Base-by-base conservation (phyloP, 1,284 basidiomycete species). In the Cutaneotrichosporon sp. region DNA sequence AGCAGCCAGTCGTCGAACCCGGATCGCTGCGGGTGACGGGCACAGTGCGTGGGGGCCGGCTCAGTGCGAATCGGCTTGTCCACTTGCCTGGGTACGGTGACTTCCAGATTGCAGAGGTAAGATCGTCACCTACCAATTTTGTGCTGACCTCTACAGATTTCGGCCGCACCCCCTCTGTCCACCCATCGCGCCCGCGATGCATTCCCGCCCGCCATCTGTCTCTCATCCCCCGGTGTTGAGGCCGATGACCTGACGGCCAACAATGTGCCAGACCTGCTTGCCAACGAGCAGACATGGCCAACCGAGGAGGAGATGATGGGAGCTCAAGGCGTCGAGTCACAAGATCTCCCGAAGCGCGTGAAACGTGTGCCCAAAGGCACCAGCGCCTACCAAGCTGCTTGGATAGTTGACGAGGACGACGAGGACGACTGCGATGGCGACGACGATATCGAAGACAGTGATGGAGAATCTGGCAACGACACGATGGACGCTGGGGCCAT, bases 251-350 rank as follows among this genome's bases (percentile, higher is more conserved):
- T 98, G 31, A 85, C 92, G 2, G 91, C 91, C 1, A 89, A 86
- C 63, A 97, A 98, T 73, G 87, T 89, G 33, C 90, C 90, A 0
- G 93, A 98, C 70, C 87, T 91, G 63, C 84, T 97, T 79, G 87
- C 84, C 16, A 95, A 95, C 73, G 95, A 99, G 74, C 95, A 99
- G 79, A 99, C 95, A 0, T 98, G 95, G 95, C 95, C 95, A 0
- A 97, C 94, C 0, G 94, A 98, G 75, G 95, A 98, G 69, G 95
- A 98, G 77, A 91, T 99, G 87, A 82, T 82, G 56, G 62, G 62
- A 13, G 74, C 72, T 22, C 69, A 66, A 10, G 78, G 81, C 29
- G 77, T 38, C 27, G 58, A 60, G 5, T 88, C 88, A 0, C 78
- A 72, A 54, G 81, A 81, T 18, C 87, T 87, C 1, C 88, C 71